phyloP scores from a whole-genome alignment of 2,329 filamentous ascomycete genomes.

The Erysiphe pulchra region DNA sequence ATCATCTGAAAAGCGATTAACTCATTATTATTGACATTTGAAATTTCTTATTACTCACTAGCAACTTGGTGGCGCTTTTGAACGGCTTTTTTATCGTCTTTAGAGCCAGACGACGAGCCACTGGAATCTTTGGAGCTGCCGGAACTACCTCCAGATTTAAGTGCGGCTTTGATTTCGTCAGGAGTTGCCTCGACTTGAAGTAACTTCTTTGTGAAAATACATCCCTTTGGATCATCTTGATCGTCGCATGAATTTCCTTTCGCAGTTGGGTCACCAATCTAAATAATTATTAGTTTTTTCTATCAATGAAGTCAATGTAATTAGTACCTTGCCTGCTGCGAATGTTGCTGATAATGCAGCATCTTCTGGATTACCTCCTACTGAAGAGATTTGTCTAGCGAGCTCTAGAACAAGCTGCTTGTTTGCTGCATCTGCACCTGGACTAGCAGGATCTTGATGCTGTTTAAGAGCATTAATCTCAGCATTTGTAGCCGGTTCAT shows the following conservation, averaged over 20 bases:
- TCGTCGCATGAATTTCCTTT: conserved; percentile 25
- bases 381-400: conserved; percentile 29
- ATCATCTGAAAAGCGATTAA: no score
- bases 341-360: conserved; percentile 37
- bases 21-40: no score
- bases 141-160: conserved; percentile 12
- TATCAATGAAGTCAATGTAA: neutral
- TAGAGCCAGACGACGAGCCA: neutral
- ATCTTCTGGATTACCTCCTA: conserved; percentile 34
- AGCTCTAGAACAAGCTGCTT: conserved; percentile 33
- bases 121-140: conserved; percentile 1
- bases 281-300: conserved; percentile 3
- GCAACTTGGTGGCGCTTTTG: no score
- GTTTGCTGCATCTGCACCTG: conserved; percentile 28
- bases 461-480: conserved; percentile 37
- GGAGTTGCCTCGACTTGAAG: conserved; percentile 26
- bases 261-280: conserved; percentile 18
- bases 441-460: conserved; percentile 41
- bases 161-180: conserved; percentile 24
- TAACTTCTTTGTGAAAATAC: conserved; percentile 26
- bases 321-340: conserved; percentile 25
- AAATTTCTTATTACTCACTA: no score
- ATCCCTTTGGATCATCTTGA: conserved; percentile 21
- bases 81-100: neutral
- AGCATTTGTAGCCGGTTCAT: conserved; percentile 30